A percentile compares a stretch with the other conserved stretches of the same genome.
Conservation (phyloP, 176 grass and related monocot genomes). For the Oryza glaberrima region DNA sequence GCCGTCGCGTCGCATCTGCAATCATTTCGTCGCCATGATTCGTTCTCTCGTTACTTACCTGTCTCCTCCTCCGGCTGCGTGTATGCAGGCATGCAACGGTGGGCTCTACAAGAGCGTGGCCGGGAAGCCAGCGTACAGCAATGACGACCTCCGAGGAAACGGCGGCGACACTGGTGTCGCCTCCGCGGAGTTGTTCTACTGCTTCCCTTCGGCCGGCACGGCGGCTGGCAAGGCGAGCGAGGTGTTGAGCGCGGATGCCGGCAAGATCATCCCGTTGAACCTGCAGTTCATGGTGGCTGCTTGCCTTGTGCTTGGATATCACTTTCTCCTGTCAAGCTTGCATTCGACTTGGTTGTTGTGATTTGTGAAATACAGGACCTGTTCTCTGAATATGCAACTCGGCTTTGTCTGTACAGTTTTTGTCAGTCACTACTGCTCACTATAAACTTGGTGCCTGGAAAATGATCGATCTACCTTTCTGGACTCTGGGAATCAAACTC, state of each 20-base stretch:
- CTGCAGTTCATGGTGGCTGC: constrained; percentile 57
- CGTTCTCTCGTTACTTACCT: neutral
- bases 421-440: neutral
- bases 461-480: neutral
- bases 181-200: constrained; percentile 46
- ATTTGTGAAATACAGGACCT: neutral
- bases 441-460: neutral
- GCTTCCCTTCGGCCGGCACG: neutral
- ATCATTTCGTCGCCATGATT: neutral
- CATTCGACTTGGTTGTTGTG: constrained; percentile 9
- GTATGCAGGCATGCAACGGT: constrained; percentile 48
- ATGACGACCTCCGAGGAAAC: constrained; percentile 10
- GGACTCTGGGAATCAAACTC: neutral
- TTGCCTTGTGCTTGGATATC: constrained; percentile 48
- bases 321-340: constrained; percentile 38
- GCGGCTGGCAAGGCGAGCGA: neutral
- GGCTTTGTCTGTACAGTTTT: neutral
- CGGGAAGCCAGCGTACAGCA: constrained; percentile 52
- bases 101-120: constrained; percentile 55
- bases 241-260: neutral
- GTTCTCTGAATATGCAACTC: constrained; percentile 6
- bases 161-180: neutral
- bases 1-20: neutral
- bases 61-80: neutral
- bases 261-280: constrained; percentile 45